phyloP scores from a whole-genome alignment of 1,139 yeast genomes.

The Yamadazyma pseudoaaseri region DNA sequence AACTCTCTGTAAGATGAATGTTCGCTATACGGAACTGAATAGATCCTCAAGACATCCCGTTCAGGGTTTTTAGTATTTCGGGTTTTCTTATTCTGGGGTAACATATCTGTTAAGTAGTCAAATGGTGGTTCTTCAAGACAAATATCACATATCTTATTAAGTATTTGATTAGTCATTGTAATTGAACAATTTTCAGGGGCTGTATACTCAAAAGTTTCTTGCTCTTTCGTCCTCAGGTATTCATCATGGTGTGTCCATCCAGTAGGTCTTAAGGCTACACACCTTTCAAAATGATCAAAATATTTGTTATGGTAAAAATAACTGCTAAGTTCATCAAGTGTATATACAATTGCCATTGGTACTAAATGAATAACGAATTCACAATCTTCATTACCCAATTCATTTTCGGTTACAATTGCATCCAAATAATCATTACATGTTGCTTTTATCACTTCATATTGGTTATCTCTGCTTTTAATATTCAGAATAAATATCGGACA shows the following conservation, averaged over 20 bases:
- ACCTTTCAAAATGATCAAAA: conserved; percentile 47
- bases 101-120: conserved; percentile 26
- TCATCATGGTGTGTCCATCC: conserved; percentile 71
- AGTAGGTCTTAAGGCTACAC: conserved; percentile 73
- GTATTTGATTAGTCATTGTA: conserved; percentile 10
- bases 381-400: conserved; percentile 33
- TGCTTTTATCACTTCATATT: conserved; percentile 38
- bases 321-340: conserved; percentile 35
- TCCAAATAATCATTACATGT: conserved; percentile 34
- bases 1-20: conserved; percentile 88
- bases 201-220: conserved; percentile 18
- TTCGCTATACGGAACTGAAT: conserved; percentile 84
- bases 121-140: conserved; percentile 22
- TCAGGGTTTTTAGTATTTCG: conserved; percentile 24
- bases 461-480: conserved; percentile 48
- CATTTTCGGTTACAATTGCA: conserved; percentile 29
- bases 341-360: conserved; percentile 52
- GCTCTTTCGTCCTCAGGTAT: conserved; percentile 12
- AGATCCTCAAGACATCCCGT: conserved; percentile 37
- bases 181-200: conserved; percentile 7
- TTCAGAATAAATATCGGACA: conserved; percentile 53
- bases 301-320: conserved; percentile 54
- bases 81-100: conserved; percentile 26
- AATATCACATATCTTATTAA: conserved; percentile 14
- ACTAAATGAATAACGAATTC: conserved; percentile 69